These are phyloP conservation scores for Mycena vulgaris DNA, from an alignment of 768 basidiomycete genomes.

Conservation along the genomic window DNA sequence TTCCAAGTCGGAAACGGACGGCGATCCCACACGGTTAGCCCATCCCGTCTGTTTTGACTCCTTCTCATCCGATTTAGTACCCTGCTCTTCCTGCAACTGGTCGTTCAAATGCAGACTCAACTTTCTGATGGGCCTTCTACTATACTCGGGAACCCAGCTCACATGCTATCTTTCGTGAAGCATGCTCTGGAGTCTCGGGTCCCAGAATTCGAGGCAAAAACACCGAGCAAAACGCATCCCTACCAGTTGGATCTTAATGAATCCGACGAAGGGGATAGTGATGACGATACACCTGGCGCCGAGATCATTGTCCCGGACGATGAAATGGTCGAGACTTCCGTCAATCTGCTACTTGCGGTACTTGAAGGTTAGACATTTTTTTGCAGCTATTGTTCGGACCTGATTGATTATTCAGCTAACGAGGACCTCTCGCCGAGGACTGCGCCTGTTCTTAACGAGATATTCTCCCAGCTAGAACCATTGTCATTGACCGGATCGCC, in stretches of 20 bases:
- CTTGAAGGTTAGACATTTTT: conserved; percentile 76
- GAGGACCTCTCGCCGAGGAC: conserved; percentile 72
- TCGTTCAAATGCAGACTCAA: conserved; percentile 85
- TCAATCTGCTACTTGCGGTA: conserved; percentile 86
- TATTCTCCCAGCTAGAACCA: conserved; percentile 76
- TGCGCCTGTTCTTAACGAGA: conserved; percentile 77
- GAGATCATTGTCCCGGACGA: conserved; percentile 62
- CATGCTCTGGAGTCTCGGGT: conserved; percentile 73
- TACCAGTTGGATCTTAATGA: conserved; percentile 51
- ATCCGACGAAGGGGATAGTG: conserved; percentile 69
- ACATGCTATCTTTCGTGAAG: conserved; percentile 88
- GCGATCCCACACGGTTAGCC: conserved; percentile 70
- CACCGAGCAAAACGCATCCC: conserved; percentile 38
- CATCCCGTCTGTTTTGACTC: not conserved
- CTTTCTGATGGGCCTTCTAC: conserved; percentile 71
- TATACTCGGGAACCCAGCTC: conserved; percentile 74
- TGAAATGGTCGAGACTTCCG: conserved; percentile 82
- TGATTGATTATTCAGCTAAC: conserved; percentile 60
- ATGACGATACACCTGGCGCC: conserved; percentile 63
- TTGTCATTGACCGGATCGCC: conserved; percentile 64
- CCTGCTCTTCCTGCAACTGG: conserved; percentile 83
- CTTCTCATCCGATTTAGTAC: conserved; percentile 57
- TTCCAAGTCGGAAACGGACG: conserved; percentile 53
- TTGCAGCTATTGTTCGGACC: not conserved
- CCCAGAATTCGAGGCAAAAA: conserved; percentile 24